Percentiles rank a stretch among this genome's conserved stretches.
Conservation (phyloP, 1,284 basidiomycete genomes). For the Filobasidium uniguttulatum region DNA sequence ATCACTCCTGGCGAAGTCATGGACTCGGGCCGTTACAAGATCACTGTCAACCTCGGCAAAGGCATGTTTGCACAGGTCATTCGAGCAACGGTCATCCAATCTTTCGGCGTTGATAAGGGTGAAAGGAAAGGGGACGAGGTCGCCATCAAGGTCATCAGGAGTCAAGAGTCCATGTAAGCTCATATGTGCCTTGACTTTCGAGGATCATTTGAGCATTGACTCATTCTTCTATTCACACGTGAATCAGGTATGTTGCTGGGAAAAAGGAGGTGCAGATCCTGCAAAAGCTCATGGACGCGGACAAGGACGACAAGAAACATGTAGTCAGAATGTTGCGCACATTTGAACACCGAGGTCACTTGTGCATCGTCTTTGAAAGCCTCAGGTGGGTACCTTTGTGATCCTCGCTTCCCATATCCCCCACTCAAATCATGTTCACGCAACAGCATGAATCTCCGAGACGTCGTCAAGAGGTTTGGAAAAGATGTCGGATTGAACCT, state of each 20-base stretch:
- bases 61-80: conserved; percentile 99
- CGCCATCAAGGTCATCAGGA: conserved; percentile 92
- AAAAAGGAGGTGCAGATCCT: conserved; percentile 84
- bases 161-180: conserved; percentile 89
- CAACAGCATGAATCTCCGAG: conserved; percentile 86
- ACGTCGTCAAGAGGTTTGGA: conserved; percentile 96
- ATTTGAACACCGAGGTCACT: conserved; percentile 92
- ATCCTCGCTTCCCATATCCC: background rate
- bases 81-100: conserved; percentile 66
- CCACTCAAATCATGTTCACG: conserved; percentile 9
- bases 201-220: background rate
- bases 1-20: conserved; percentile 88
- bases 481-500: conserved; percentile 96
- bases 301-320: conserved; percentile 95
- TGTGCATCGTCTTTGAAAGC: conserved; percentile 92
- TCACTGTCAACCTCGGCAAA: conserved; percentile 85
- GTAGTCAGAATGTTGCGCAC: conserved; percentile 78
- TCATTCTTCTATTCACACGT: conserved; percentile 10
- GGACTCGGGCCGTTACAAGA: conserved; percentile 85
- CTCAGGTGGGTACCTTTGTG: conserved; percentile 50
- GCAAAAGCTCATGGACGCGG: conserved; percentile 68
- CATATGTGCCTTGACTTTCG: background rate
- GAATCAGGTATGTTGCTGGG: conserved; percentile 83
- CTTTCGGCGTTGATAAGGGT: conserved; percentile 43
- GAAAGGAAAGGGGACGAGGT: conserved; percentile 54